Evolutionary conservation across 2,329 filamentous ascomycete genomes (phyloP).

Genomic region (Botrytis cinerea): DNA sequence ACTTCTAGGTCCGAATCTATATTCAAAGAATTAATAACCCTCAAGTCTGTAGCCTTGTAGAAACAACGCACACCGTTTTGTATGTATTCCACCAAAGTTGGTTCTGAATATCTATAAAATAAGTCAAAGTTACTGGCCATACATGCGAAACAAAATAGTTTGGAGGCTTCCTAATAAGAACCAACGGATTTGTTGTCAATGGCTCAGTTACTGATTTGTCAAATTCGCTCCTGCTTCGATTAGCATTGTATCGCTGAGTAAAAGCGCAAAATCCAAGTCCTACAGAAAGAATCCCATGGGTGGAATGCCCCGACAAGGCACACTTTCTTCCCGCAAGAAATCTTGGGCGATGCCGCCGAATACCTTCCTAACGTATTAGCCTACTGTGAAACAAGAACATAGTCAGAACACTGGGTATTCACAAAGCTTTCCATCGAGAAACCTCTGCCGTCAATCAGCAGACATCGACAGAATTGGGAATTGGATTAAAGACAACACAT

Average conservation of each 20-base stretch:
- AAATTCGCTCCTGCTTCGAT: conserved; percentile 2
- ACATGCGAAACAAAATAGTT: conserved; percentile 1
- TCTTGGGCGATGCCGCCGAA: conserved; percentile 10
- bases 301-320: conserved; percentile 12
- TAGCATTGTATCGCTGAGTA: neutral
- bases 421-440: conserved; percentile 21
- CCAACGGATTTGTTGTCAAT: neutral
- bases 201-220: conserved; percentile 8
- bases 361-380: conserved; percentile 11
- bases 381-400: neutral
- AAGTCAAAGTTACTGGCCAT: conserved; percentile 11
- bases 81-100: conserved; percentile 18
- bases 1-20: conserved; percentile 13
- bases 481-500: neutral
- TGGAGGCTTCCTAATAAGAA: neutral
- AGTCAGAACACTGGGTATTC: neutral
- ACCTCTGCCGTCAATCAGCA: conserved; percentile 6
- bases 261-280: neutral
- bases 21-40: neutral
- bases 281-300: conserved; percentile 21
- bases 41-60: too few species aligned
- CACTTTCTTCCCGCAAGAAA: neutral
- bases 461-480: neutral
- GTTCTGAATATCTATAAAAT: conserved; percentile 17
- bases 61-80: neutral